Evolutionary conservation across 352 stramenopile species (phyloP), one percentile per base, ranked within the genome.

Genomic region (Globisporangium polare): DNA sequence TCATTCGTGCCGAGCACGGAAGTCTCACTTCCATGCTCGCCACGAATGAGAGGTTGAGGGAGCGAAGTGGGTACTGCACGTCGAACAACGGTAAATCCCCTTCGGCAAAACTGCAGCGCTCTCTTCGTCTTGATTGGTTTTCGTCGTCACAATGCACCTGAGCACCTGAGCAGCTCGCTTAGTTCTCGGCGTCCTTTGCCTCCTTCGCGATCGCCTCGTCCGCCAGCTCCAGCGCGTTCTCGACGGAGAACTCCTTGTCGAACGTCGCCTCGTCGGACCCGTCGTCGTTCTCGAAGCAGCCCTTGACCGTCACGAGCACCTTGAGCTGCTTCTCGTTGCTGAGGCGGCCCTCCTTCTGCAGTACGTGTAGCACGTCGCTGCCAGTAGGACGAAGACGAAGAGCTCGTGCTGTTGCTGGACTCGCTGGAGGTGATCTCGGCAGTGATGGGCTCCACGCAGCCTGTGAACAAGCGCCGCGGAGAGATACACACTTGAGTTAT

Each of bases 241-340:
- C 83, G 35, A 93, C 75, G 55, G 94, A 95, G 69, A 93, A 93
- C 1, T 73, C 71, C 54, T 80, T 87, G 67, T 95, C 84, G 62
- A 95, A 92, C 15, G 67, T 71, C 20, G 71, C 66, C 47, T 85
- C 74, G 52, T 84, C 67, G 53, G 83, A 60, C 37, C 27, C 27
- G 27, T 72, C 64, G 5, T 75, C 80, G 60, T 75, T 67, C 33
- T 82, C 74, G 43, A 91, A 92, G 67, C 84, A 93, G 43, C 79
- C 86, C 43, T 81, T 83, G 73, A 80, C 94, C 31, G 86, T 91
- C 35, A 85, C 83, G 50, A 95, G 77, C 63, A 81, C 63, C 59
- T 95, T 95, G 39, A 91, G 73, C 20, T 75, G 62, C 53, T 74
- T 75, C 39, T 91, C 86, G 51, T 89, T 69, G 50, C 68, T 59